These are phyloP conservation scores for Coprinellus micaceus DNA, from an alignment of 768 basidiomycete genomes.

Conservation along the genomic window DNA sequence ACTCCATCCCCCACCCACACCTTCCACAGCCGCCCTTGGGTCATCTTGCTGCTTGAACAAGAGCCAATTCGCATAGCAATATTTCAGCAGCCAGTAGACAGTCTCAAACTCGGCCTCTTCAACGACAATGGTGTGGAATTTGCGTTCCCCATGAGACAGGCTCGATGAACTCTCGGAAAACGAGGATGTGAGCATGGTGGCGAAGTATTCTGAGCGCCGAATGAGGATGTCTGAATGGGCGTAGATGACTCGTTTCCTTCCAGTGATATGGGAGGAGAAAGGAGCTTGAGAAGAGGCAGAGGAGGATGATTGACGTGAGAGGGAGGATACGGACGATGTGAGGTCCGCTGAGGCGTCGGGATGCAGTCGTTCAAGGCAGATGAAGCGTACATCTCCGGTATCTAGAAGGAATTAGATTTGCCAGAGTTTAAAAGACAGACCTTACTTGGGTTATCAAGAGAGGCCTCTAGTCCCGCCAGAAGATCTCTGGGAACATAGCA, in stretches of 20 bases:
- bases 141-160: conserved; percentile 43
- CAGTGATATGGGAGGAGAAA: conserved; percentile 43
- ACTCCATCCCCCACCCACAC: conserved; percentile 64
- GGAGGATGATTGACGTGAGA: conserved; percentile 33
- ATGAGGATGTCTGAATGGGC: conserved; percentile 76
- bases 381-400: conserved; percentile 74
- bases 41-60: conserved; percentile 69
- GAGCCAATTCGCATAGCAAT: conserved; percentile 73
- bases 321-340: conserved; percentile 6
- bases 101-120: conserved; percentile 78
- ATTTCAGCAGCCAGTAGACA: conserved; percentile 76
- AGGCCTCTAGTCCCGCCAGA: conserved; percentile 64
- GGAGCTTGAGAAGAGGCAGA: conserved; percentile 41
- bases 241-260: conserved; percentile 71
- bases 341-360: conserved; percentile 22
- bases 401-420: no score
- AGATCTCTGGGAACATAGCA: conserved; percentile 65
- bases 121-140: conserved; percentile 63
- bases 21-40: conserved; percentile 62
- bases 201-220: conserved; percentile 74
- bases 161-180: conserved; percentile 61
- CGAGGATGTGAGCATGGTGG: conserved; percentile 66
- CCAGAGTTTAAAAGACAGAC: not conserved
- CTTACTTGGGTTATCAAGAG: conserved; percentile 66
- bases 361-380: conserved; percentile 58